Conservation (phyloP, 441 rosid genomes). For the Corymbia calophylla region DNA sequence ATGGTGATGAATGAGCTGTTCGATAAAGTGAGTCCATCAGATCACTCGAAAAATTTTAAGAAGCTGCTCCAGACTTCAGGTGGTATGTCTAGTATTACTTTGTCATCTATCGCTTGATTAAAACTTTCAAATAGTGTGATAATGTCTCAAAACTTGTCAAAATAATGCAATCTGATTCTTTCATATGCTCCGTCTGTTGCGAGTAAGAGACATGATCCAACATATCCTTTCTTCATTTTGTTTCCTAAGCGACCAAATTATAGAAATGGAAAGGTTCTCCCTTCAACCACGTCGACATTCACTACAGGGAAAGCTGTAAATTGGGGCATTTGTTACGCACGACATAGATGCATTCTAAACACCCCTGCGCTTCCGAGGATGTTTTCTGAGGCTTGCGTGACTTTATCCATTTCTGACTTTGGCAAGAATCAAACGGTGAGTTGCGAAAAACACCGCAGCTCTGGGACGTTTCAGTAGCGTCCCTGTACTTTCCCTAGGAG, state of each 20-base stretch:
- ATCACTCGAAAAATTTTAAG: neutral
- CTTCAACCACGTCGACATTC: neutral
- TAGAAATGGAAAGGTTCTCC: neutral
- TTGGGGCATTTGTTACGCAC: neutral
- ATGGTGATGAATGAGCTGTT: neutral
- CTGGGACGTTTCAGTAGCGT: neutral
- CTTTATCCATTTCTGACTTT: neutral
- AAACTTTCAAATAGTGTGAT: neutral
- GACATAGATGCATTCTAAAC: neutral
- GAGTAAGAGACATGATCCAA: neutral
- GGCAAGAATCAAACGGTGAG: neutral
- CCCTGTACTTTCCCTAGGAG: neutral
- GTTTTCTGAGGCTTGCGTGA: neutral
- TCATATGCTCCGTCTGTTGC: neutral
- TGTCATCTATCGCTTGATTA: neutral
- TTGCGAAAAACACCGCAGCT: neutral
- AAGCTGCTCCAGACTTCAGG: neutral
- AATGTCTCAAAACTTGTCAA: neutral
- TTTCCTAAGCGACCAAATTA: neutral
- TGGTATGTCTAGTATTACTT: neutral
- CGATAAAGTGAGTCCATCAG: neutral
- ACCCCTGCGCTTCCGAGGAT: neutral
- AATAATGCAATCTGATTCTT: neutral
- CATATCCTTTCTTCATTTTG: neutral
- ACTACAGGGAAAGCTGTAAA: neutral